Base-by-base conservation (phyloP, 306 rosid genomes). In the Vigna hirtella region DNA sequence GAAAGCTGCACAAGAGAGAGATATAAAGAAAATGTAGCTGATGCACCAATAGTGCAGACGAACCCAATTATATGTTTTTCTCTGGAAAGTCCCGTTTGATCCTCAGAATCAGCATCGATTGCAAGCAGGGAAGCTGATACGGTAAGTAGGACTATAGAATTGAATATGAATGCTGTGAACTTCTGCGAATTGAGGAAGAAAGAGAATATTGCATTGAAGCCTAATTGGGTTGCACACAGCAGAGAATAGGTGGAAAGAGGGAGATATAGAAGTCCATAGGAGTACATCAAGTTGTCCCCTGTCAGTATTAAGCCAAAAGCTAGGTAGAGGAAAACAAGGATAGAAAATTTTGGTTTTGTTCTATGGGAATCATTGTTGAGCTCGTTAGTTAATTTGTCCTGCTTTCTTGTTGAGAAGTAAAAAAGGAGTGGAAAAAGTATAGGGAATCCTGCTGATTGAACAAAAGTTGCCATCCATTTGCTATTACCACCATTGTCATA, bases 391-490 rank as follows among this genome's bases (percentile, higher is more conserved):
- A 42, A 68, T 72, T 81, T 80, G 42, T 56, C 1, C 16, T 70
- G 45, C 59, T 78, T 55, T 24, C 62, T 10, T 55, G 14, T 16
- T 32, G 68, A 10, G 73, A 80, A 88, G 73, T 70, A 61, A 12
- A 50, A 69, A 15, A 79, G 67, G 49, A 88, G 81, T 18, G 93
- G 96, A 58, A 85, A 9, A n/a, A 90, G 70, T 76, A 87, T 0
- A 3, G 93, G 93, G 78, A 90, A 90, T 66, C 96, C 96, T 9
- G 85, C 89, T 15, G 96, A 87, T 74, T 90, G 90, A 80, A 87
- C 93, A 20, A 90, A 75, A 5, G 96, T 87, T 52, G 88, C 85
- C 88, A 90, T 85, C 92, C 96, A 90, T 85, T 86, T 86, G 74
- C 95, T 90, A 17, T 86, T 83, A 38, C 95, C 92, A 59, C 92